Conservation (phyloP, 148 eudicot species). For the Chenopodium berlandieri region DNA sequence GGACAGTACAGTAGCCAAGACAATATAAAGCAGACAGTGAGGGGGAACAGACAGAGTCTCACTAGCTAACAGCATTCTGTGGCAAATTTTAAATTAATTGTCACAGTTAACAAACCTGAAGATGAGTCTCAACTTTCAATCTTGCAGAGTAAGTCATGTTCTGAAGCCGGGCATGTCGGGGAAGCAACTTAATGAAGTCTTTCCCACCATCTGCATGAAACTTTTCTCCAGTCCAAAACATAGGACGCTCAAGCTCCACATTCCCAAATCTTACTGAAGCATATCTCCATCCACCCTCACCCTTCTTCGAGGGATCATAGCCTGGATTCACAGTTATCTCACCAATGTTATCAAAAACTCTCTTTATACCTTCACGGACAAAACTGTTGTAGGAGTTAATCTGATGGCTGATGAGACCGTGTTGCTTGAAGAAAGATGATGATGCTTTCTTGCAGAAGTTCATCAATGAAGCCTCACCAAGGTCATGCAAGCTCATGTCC, state of each 20-base stretch:
- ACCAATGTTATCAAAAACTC: slow-evolving; percentile 58
- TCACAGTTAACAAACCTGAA: slow-evolving; percentile 45
- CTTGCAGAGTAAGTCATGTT: slow-evolving; percentile 89
- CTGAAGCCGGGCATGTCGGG: slow-evolving; percentile 89
- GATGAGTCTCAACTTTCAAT: slow-evolving; percentile 56
- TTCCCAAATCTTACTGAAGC: slow-evolving; percentile 71
- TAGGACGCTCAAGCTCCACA: slow-evolving; percentile 71
- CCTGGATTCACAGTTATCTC: slow-evolving; percentile 74
- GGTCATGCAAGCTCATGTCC: slow-evolving; percentile 38
- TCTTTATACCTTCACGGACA: slow-evolving; percentile 56
- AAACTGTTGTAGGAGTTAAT: slow-evolving; percentile 85
- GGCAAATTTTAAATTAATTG: no score
- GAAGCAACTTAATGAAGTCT: slow-evolving; percentile 50
- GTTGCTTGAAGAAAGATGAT: slow-evolving; percentile 57
- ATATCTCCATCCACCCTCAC: slow-evolving; percentile 68
- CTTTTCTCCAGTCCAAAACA: slow-evolving; percentile 73
- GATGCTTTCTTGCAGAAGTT: slow-evolving; percentile 71
- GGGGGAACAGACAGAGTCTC: no score
- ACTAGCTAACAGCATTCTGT: no score
- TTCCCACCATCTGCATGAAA: slow-evolving; percentile 53
- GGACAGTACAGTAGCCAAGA: no score
- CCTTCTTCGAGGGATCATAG: slow-evolving; percentile 80
- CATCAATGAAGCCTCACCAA: slow-evolving; percentile 50
- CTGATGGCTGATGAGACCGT: slow-evolving; percentile 89
- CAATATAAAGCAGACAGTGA: neutral